Evolutionary conservation across 495 filamentous ascomycete species (phyloP).

Genomic region (Tuber melanosporum): DNA sequence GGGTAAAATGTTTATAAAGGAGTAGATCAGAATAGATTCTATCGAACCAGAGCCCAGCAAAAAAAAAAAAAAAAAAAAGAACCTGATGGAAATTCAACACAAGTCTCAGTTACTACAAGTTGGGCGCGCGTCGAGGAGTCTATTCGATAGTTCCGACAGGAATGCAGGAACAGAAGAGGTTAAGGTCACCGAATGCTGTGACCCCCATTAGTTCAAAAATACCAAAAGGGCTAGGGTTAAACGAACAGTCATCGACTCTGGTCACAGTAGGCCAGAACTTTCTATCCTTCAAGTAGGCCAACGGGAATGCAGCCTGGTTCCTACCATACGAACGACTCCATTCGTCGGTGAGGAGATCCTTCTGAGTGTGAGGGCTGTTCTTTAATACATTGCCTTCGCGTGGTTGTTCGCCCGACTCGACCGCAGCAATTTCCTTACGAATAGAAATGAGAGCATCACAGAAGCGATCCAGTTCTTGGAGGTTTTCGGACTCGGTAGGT

Average conservation of each 20-base stretch:
- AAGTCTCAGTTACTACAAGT: not conserved
- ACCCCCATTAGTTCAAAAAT: conserved; percentile 39
- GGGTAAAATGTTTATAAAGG: conserved; percentile 5
- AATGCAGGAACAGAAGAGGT: conserved; percentile 91
- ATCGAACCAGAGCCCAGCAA: conserved; percentile 1
- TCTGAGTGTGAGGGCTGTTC: conserved; percentile 81
- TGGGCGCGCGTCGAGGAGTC: conserved; percentile 8
- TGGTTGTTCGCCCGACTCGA: conserved; percentile 74
- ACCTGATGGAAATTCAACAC: not conserved
- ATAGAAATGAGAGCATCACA: conserved; percentile 88
- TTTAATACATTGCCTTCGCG: conserved; percentile 84
- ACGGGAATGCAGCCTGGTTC: conserved; percentile 81
- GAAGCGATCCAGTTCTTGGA: conserved; percentile 92
- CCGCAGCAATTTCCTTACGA: conserved; percentile 72
- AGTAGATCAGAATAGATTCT: conserved; percentile 8
- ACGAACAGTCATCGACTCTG: conserved; percentile 81
- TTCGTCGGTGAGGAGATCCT: conserved; percentile 63
- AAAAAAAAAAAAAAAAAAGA: conserved; percentile 13
- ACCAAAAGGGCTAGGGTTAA: conserved; percentile 7
- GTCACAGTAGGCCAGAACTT: conserved; percentile 97
- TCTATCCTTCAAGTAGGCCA: conserved; percentile 82
- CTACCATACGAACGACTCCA: conserved; percentile 76
- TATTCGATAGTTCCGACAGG: conserved; percentile 62
- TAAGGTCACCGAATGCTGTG: conserved; percentile 81
- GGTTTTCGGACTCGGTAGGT: conserved; percentile 90